Evolutionary conservation across 306 rosid species (phyloP), one percentile per base, ranked within the genome.

Genomic region (Prunus kanzakura): DNA sequence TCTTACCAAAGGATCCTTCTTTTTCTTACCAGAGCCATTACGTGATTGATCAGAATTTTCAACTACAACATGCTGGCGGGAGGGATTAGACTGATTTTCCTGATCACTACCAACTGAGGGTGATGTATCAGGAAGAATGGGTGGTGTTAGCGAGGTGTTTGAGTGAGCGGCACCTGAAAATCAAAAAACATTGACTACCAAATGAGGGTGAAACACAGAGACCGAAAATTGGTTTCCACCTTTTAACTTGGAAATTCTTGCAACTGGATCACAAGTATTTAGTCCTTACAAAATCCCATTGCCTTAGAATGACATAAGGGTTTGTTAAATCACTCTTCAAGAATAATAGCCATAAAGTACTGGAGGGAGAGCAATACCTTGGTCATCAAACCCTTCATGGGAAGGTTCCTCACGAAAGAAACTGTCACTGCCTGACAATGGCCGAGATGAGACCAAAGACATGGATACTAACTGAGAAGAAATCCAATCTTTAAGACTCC

Each of bases 391-490:
- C 65, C 82, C 84, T 79, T 85, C 90, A 78, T 43, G 75, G 16
- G 2, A 71, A 12, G 69, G 84, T 43, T 72, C 87, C 74, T 74
- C 93, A 12, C 79, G 71, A 56, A 84, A 88, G 79, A 87, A 80
- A 79, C 83, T 60, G 78, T 80, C 83, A 69, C 90, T 69, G 61
- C 87, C 88, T 0, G 91, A 87, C 71, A 88, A 76, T 20, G 97
- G 90, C 50, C 85, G 77, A 32, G 97, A 80, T 30, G 89, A 89
- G 73, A 89, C 86, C 88, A 89, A 71, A 13, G 97, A 88, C 67
- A 83, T 90, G 80, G 97, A 91, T 32, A 92, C 78, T 23, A 95
- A 66, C 78, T 92, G 99, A 72, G 99, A 88, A 70, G 89, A 86
- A 68, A 95, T 43, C 97, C 97, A 92, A 46, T 95, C 96, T 73